Conservation (phyloP, 192 early-diverging fungal species). For the Coemansia erecta region DNA sequence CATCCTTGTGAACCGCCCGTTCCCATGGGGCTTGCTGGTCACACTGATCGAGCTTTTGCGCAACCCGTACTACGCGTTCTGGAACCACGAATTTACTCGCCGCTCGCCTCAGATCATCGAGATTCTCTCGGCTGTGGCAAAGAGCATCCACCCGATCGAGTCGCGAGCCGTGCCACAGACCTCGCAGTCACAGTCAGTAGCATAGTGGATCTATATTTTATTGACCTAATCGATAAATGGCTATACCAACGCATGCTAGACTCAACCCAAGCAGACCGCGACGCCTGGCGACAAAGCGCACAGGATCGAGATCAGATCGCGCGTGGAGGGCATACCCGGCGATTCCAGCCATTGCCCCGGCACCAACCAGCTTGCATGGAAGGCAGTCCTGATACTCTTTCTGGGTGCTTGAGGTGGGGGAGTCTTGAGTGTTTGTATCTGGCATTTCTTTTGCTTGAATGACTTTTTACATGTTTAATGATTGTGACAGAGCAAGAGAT, state of each 20-base stretch:
- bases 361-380: slow-evolving; percentile 39
- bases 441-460: neutral
- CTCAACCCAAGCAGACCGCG: slow-evolving; percentile 38
- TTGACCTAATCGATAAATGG: slow-evolving; percentile 5
- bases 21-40: slow-evolving; percentile 96
- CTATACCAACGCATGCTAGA: slow-evolving; percentile 15
- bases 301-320: slow-evolving; percentile 24
- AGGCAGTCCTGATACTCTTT: slow-evolving; percentile 38
- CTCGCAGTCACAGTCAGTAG: slow-evolving; percentile 13
- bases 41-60: slow-evolving; percentile 97
- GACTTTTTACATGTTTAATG: no score
- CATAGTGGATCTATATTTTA: neutral
- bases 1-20: slow-evolving; percentile 92
- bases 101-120: slow-evolving; percentile 52
- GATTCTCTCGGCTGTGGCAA: slow-evolving; percentile 53
- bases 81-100: slow-evolving; percentile 62
- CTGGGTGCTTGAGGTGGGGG: neutral
- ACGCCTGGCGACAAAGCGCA: slow-evolving; percentile 22
- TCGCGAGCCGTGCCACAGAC: slow-evolving; percentile 18
- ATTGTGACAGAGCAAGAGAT: no score
- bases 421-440: no score
- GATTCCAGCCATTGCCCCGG: slow-evolving; percentile 31
- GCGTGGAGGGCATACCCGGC: slow-evolving; percentile 24
- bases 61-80: slow-evolving; percentile 80
- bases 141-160: slow-evolving; percentile 42